Conservation (phyloP, 1,284 basidiomycete genomes). For the Pulchroboletus neoregius region DNA sequence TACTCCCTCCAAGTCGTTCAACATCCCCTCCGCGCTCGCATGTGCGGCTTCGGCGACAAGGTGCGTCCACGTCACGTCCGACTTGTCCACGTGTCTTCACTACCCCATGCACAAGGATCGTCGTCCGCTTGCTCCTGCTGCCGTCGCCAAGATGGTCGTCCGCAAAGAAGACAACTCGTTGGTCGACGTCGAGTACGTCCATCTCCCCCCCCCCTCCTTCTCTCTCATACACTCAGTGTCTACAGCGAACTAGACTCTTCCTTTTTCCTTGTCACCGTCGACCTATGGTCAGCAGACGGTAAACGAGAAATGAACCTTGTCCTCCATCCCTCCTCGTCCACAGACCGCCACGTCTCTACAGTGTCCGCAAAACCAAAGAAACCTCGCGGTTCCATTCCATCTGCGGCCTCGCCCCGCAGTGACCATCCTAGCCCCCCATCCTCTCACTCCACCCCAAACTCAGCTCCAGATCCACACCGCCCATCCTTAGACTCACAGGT, state of each 20-base stretch:
- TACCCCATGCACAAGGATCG: constrained; percentile 61
- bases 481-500: constrained; percentile 33
- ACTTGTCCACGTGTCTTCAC: constrained; percentile 9
- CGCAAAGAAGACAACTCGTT: constrained; percentile 60
- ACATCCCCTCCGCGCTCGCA: constrained; percentile 82
- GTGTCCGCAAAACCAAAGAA: constrained; percentile 51
- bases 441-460: constrained; percentile 32
- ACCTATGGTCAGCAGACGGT: constrained; percentile 81
- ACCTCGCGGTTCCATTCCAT: constrained; percentile 38
- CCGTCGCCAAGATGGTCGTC: constrained; percentile 79
- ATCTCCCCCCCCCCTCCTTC: constrained; percentile 1
- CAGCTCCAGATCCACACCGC: constrained; percentile 28
- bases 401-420: constrained; percentile 35
- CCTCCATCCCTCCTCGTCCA: constrained; percentile 69
- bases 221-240: constrained; percentile 15
- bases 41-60: constrained; percentile 95
- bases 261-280: constrained; percentile 84
- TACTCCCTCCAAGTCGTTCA: constrained; percentile 83
- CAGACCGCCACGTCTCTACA: constrained; percentile 63
- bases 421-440: constrained; percentile 39
- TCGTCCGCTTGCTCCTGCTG: constrained; percentile 83
- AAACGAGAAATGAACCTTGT: constrained; percentile 83
- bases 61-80: constrained; percentile 39
- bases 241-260: constrained; percentile 77
- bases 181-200: constrained; percentile 73